Conservation (phyloP, 768 basidiomycete species). For the Boletales sp. region DNA sequence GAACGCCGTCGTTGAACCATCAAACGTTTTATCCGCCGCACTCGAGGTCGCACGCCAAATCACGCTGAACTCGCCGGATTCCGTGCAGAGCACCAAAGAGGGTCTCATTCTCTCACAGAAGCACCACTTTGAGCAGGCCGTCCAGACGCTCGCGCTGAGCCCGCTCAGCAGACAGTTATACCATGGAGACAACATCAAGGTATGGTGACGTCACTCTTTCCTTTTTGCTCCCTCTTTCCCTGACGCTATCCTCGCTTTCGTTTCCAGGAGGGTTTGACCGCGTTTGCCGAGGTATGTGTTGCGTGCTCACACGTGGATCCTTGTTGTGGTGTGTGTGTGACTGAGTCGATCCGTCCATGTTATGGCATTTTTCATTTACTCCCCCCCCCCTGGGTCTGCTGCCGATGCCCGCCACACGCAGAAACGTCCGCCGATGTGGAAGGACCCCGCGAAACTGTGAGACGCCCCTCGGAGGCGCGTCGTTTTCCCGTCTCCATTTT, state of each 20-base stretch:
- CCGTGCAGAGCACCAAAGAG: conserved; percentile 74
- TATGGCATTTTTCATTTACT: too few species aligned
- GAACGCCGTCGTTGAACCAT: conserved; percentile 60
- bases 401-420: too few species aligned
- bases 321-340: too few species aligned
- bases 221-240: not conserved
- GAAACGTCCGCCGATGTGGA: conserved; percentile 20
- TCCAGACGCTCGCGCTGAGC: conserved; percentile 43
- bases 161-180: conserved; percentile 51
- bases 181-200: conserved; percentile 68
- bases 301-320: conserved; percentile 1
- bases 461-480: too few species aligned
- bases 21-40: conserved; percentile 55
- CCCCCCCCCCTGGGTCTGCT: too few species aligned
- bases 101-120: conserved; percentile 56
- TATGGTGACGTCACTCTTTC: conserved; percentile 21
- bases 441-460: conserved; percentile 19
- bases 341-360: not conserved
- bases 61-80: conserved; percentile 67
- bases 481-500: too few species aligned
- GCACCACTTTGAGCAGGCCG: conserved; percentile 49
- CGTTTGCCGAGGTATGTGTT: conserved; percentile 45
- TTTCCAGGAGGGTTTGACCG: conserved; percentile 62
- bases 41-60: conserved; percentile 60
- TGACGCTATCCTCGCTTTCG: too few species aligned